A percentile compares a stretch with the other conserved stretches of the same genome.
phyloP scores from a whole-genome alignment of 2,329 filamentous ascomycete genomes.

The Ophioceras dolichostomum region DNA sequence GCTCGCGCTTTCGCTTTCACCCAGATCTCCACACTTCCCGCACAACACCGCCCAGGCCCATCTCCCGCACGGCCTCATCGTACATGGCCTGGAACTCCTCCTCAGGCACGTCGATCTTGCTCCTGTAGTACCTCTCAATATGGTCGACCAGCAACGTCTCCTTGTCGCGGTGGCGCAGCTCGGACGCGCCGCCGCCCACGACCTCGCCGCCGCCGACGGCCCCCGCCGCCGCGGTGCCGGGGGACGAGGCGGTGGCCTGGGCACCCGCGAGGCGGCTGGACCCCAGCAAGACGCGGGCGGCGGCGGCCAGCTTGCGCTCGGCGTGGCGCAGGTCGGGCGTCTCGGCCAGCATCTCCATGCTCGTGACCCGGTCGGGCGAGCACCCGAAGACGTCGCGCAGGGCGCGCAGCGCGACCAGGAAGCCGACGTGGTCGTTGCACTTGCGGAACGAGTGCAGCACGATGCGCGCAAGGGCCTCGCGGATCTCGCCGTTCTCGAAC shows the following conservation, averaged over 20 bases:
- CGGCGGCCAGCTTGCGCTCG: conserved; percentile 12
- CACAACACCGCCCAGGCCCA: conserved; percentile 16
- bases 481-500: conserved; percentile 13
- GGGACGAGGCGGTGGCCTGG: no score
- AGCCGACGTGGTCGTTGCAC: conserved; percentile 31
- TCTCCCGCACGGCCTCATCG: conserved; percentile 12
- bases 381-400: conserved; percentile 17
- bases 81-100: conserved; percentile 9
- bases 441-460: conserved; percentile 26
- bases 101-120: not conserved
- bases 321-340: conserved; percentile 7
- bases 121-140: conserved; percentile 7
- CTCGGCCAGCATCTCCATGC: conserved; percentile 20
- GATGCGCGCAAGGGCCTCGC: conserved; percentile 16
- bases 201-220: no score
- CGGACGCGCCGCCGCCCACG: no score
- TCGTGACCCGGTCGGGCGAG: conserved; percentile 15
- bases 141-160: conserved; percentile 10
- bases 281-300: no score
- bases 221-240: no score
- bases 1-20: no score
- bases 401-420: conserved; percentile 26
- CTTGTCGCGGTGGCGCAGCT: conserved; percentile 2
- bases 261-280: no score
- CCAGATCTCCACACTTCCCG: no score